Conservation (phyloP, 106 monocot genomes). For the Hemerocallis citrina region DNA sequence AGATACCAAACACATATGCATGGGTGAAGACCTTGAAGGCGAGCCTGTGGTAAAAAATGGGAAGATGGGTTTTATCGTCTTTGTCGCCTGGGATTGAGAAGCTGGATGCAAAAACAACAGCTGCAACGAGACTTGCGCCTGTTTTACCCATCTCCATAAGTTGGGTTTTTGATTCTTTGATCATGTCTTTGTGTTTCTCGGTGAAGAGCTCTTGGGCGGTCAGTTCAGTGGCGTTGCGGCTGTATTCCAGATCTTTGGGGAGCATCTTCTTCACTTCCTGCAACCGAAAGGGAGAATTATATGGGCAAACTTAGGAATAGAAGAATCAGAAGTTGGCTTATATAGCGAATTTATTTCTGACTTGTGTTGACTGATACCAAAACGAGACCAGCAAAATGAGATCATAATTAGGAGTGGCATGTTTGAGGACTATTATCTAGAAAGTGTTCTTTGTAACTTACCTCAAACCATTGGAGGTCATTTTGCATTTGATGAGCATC, state of each 20-base stretch:
- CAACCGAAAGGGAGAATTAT: not conserved
- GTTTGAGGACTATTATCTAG: not conserved
- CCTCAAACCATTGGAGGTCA: constrained; percentile 30
- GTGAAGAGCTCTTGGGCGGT: constrained; percentile 33
- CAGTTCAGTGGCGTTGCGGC: constrained; percentile 16
- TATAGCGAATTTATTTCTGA: no score
- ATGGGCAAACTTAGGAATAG: not conserved
- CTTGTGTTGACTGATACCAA: no score
- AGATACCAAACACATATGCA: constrained; percentile 26
- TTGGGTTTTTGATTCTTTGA: constrained; percentile 7
- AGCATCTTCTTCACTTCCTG: constrained; percentile 20
- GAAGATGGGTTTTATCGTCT: not conserved
- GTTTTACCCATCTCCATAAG: constrained; percentile 27
- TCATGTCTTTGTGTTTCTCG: constrained; percentile 18
- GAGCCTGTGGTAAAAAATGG: constrained; percentile 6
- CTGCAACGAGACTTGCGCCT: constrained; percentile 24
- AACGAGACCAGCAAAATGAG: no score
- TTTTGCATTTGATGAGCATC: constrained; percentile 16
- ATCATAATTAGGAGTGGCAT: not conserved
- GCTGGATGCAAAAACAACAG: constrained; percentile 33
- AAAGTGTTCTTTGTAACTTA: not conserved
- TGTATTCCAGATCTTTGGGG: constrained; percentile 21
- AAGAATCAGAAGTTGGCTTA: not conserved
- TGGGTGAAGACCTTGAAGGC: constrained; percentile 30
- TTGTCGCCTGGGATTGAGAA: constrained; percentile 25